These are phyloP conservation scores for Kwoniella sp. DNA, from an alignment of 768 basidiomycete genomes.

Conservation along the genomic window DNA sequence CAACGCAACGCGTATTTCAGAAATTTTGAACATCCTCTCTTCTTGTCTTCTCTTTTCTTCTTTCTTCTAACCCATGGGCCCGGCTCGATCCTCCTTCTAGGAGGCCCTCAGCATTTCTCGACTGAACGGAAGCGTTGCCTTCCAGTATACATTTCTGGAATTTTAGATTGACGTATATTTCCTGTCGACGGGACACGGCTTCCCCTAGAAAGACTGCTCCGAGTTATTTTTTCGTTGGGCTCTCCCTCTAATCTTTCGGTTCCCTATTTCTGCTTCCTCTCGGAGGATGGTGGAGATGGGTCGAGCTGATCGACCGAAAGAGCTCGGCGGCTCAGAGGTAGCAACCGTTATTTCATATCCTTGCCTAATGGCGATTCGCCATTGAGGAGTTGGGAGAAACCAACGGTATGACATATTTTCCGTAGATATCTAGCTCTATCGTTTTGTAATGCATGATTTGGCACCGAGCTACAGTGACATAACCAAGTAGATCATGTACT, in stretches of 20 bases:
- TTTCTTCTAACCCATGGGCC: slow-evolving; percentile 35
- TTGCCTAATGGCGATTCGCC: slow-evolving; percentile 50
- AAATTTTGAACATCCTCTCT: slow-evolving; percentile 10
- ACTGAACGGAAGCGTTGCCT: slow-evolving; percentile 53
- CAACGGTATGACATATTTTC: slow-evolving; percentile 50
- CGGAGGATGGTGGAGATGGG: slow-evolving; percentile 16
- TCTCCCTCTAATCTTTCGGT: slow-evolving; percentile 5
- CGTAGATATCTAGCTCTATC: too few relatives aligned
- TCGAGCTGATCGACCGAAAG: slow-evolving; percentile 2
- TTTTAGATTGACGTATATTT: slow-evolving; percentile 51
- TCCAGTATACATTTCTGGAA: not conserved
- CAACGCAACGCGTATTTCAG: slow-evolving; percentile 10
- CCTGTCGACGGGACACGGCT: slow-evolving; percentile 55
- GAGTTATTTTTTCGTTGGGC: not conserved
- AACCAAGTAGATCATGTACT: too few relatives aligned
- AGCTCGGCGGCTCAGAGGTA: slow-evolving; percentile 2
- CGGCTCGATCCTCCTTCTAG: slow-evolving; percentile 26
- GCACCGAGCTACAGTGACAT: too few relatives aligned
- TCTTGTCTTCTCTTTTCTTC: slow-evolving; percentile 23
- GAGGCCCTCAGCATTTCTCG: slow-evolving; percentile 36
- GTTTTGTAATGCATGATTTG: too few relatives aligned
- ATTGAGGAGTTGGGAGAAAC: slow-evolving; percentile 54
- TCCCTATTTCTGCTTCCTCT: slow-evolving; percentile 12
- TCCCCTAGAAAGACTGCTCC: slow-evolving; percentile 41
- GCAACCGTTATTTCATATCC: slow-evolving; percentile 55